A percentile compares a stretch with the other conserved stretches of the same genome.
phyloP scores from a whole-genome alignment of 73 alveolate genomes.

The Tetrahymena borealis region DNA sequence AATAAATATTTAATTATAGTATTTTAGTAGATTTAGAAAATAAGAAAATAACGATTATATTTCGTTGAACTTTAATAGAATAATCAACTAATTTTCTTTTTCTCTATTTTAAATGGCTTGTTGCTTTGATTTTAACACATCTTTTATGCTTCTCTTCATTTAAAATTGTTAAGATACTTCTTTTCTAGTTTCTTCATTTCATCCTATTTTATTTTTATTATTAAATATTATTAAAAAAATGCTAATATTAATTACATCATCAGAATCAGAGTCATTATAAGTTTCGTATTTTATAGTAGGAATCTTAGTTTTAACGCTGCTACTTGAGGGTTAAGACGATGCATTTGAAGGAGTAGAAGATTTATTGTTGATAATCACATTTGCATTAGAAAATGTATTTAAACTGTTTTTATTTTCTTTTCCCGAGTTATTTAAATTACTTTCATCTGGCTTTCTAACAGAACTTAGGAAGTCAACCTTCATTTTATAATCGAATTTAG shows the following conservation, averaged over 20 bases:
- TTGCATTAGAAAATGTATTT: background rate
- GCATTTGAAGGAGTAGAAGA: background rate
- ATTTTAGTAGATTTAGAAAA: too few species aligned
- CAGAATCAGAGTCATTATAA: background rate
- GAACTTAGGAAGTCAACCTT: background rate
- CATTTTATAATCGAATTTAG: background rate
- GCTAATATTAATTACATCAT: background rate
- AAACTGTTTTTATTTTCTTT: background rate
- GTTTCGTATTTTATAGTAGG: background rate
- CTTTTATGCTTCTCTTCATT: too few species aligned
- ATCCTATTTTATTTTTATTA: background rate
- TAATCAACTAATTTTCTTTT: too few species aligned
- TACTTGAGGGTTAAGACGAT: background rate
- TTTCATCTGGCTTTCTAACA: background rate
- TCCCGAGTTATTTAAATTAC: background rate
- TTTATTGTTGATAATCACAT: background rate
- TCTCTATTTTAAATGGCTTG: too few species aligned
- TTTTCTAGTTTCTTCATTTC: background rate
- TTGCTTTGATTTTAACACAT: too few species aligned
- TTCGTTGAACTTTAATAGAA: too few species aligned
- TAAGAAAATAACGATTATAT: too few species aligned
- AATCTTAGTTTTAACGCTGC: background rate
- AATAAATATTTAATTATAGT: too few species aligned
- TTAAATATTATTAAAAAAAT: background rate
- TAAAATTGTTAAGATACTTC: too few species aligned